Conservation (phyloP, 139 green algal genomes). For the Chlamydomonas eustigma region DNA sequence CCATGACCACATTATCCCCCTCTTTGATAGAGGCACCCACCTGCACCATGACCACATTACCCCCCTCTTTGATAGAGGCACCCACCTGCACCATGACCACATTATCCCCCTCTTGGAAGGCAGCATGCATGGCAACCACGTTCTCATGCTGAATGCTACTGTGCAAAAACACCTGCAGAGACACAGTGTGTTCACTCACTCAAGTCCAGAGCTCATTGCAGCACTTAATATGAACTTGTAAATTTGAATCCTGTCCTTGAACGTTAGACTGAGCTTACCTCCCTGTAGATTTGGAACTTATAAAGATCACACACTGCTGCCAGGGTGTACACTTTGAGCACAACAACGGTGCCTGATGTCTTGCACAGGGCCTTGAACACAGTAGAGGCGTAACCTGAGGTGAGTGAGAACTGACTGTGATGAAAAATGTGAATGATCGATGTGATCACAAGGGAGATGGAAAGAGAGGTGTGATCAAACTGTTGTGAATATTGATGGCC, state of each 20-base stretch:
- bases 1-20: too few species aligned
- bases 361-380: conserved; percentile 56
- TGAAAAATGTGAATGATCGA: conserved; percentile 33
- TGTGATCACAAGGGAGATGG: conserved; percentile 38
- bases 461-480: too few species aligned
- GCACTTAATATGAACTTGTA: too few species aligned
- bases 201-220: too few species aligned
- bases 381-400: conserved; percentile 35
- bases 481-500: too few species aligned
- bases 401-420: conserved; percentile 43
- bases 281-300: conserved; percentile 58
- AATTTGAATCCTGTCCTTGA: too few species aligned
- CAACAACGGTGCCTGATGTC: conserved; percentile 31
- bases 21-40: too few species aligned
- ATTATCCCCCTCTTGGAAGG: conserved; percentile 47
- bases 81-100: conserved; percentile 32
- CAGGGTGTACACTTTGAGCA: conserved; percentile 54
- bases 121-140: conserved; percentile 50
- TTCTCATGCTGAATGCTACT: conserved; percentile 47
- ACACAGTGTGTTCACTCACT: too few species aligned
- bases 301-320: conserved; percentile 51
- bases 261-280: too few species aligned
- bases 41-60: too few species aligned
- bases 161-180: too few species aligned
- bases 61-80: too few species aligned